These are phyloP conservation scores for Acanthochlamys bracteata DNA, from an alignment of 106 monocot genomes.

Conservation along the genomic window DNA sequence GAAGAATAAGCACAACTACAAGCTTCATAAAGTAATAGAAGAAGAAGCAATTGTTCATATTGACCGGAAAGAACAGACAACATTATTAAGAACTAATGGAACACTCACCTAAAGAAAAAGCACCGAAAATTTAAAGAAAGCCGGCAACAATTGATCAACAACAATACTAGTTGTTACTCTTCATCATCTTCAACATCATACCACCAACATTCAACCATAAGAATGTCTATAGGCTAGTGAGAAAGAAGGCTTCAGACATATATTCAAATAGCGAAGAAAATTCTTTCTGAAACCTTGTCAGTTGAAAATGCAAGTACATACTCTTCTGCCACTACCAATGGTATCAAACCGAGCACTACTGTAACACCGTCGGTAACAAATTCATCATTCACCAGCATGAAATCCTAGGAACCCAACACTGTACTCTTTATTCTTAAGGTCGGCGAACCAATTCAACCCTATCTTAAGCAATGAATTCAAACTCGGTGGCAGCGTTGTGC, in stretches of 20 bases:
- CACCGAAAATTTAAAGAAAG: too few species aligned
- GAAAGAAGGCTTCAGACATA: constrained; percentile 34
- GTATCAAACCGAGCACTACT: neutral
- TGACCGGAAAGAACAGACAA: constrained; percentile 39
- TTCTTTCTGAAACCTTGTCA: constrained; percentile 24
- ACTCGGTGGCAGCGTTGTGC: too few species aligned
- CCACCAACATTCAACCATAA: too few species aligned
- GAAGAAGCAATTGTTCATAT: constrained; percentile 36
- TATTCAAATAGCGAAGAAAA: constrained; percentile 32
- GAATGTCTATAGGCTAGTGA: constrained; percentile 27
- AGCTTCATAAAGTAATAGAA: constrained; percentile 29
- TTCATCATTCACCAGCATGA: too few species aligned
- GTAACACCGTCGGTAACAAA: too few species aligned
- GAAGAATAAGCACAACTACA: neutral
- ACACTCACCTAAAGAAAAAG: constrained; percentile 45
- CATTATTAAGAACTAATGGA: constrained; percentile 49
- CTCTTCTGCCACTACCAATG: neutral
- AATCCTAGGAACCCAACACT: too few species aligned
- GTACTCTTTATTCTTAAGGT: too few species aligned
- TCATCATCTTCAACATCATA: too few species aligned
- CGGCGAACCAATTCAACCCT: too few species aligned
- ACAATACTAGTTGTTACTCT: too few species aligned
- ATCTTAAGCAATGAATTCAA: too few species aligned
- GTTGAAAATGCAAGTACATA: neutral
- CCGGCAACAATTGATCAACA: neutral